Conservation (phyloP, 176 grass and related monocot genomes). For the Oropetium thomaeum region DNA sequence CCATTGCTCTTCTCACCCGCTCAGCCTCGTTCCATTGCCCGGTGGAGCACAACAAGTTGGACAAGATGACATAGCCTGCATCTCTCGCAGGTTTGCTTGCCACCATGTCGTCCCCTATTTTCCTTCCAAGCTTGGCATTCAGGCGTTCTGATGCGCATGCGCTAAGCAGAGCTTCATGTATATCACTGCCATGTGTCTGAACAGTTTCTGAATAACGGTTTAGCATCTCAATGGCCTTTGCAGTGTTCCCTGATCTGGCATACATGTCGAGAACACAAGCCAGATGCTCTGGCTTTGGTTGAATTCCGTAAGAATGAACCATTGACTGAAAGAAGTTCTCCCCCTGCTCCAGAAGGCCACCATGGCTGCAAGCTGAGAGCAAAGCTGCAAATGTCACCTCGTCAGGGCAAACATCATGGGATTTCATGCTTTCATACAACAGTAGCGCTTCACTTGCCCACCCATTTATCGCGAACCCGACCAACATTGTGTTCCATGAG, state of each 20-base stretch:
- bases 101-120: slow-evolving; percentile 24
- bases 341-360: slow-evolving; percentile 51
- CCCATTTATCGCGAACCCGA: slow-evolving; percentile 52
- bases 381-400: slow-evolving; percentile 55
- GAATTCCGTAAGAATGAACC: slow-evolving; percentile 31
- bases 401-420: slow-evolving; percentile 23
- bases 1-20: slow-evolving; percentile 47
- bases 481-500: slow-evolving; percentile 71
- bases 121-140: slow-evolving; percentile 3
- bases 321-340: slow-evolving; percentile 44
- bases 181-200: background rate
- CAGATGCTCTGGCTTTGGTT: slow-evolving; percentile 48
- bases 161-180: slow-evolving; percentile 47
- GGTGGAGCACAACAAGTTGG: slow-evolving; percentile 47
- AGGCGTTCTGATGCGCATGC: slow-evolving; percentile 6
- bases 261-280: slow-evolving; percentile 64
- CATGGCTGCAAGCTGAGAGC: slow-evolving; percentile 61
- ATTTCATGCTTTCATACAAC: slow-evolving; percentile 39
- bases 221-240: slow-evolving; percentile 33
- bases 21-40: slow-evolving; percentile 59
- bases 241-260: slow-evolving; percentile 41
- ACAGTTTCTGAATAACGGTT: background rate
- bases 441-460: slow-evolving; percentile 25
- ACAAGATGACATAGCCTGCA: slow-evolving; percentile 54
- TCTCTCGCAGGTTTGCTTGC: slow-evolving; percentile 21